These are phyloP conservation scores for Clitopilus hobsonii DNA, from an alignment of 768 basidiomycete genomes.

Conservation along the genomic window DNA sequence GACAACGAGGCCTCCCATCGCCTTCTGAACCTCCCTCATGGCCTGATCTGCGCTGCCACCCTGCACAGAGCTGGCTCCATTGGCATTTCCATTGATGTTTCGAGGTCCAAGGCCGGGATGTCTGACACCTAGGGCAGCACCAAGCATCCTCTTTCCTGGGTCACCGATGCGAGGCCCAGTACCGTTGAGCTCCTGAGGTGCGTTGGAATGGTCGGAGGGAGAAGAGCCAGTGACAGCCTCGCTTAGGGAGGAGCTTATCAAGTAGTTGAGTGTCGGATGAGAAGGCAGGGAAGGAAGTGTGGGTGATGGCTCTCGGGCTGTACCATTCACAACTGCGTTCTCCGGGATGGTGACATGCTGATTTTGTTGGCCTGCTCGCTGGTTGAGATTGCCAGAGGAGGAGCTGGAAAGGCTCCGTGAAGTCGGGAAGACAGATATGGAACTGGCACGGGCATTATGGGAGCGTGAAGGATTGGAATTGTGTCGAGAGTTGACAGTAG, in stretches of 20 bases:
- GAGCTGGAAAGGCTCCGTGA: constrained; percentile 42
- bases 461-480: constrained; percentile 64
- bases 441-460: constrained; percentile 65
- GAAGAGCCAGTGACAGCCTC: constrained; percentile 45
- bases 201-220: constrained; percentile 60
- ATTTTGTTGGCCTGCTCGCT: constrained; percentile 20
- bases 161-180: constrained; percentile 80
- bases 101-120: constrained; percentile 72
- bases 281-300: constrained; percentile 77
- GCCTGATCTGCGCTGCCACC: constrained; percentile 46
- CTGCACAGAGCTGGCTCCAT: constrained; percentile 33
- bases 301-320: constrained; percentile 70
- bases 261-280: constrained; percentile 80
- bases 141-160: constrained; percentile 86
- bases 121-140: constrained; percentile 78
- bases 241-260: constrained; percentile 72
- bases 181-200: constrained; percentile 36
- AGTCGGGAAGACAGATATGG: constrained; percentile 59
- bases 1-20: constrained; percentile 69
- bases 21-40: constrained; percentile 68
- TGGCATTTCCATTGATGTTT: constrained; percentile 38
- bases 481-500: constrained; percentile 73
- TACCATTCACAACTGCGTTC: constrained; percentile 29
- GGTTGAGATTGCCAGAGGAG: constrained; percentile 20
- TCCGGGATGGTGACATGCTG: constrained; percentile 53